These are phyloP conservation scores for Orychophragmus violaceus DNA, from an alignment of 345 rosid species.

Conservation along the genomic window DNA sequence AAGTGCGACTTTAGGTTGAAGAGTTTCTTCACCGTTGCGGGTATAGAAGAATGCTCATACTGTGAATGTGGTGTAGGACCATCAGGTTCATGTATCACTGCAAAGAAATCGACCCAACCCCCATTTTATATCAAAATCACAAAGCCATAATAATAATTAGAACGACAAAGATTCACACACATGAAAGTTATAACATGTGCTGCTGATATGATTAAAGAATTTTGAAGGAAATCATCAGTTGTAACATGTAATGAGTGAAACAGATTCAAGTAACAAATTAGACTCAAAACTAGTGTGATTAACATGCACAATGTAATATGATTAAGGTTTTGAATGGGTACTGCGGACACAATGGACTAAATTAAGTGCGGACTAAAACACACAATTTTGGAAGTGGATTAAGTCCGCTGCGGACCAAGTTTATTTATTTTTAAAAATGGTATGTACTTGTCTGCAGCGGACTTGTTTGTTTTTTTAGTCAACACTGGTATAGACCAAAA, in stretches of 20 bases:
- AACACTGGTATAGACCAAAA: too few species aligned
- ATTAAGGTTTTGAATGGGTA: too few species aligned
- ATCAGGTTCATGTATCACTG: slow-evolving; percentile 83
- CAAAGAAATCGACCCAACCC: not conserved
- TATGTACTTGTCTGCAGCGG: too few species aligned
- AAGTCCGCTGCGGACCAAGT: too few species aligned
- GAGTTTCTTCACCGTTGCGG: slow-evolving; percentile 96
- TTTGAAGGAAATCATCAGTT: not conserved
- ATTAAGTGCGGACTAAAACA: too few species aligned
- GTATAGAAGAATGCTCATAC: slow-evolving; percentile 89
- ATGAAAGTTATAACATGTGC: not conserved
- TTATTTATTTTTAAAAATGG: too few species aligned
- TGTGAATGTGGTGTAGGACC: slow-evolving; percentile 84
- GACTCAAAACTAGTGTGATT: not conserved
- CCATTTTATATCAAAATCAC: not conserved
- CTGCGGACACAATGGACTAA: too few species aligned
- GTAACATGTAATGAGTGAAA: not conserved
- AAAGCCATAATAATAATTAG: too few species aligned
- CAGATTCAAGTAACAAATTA: not conserved
- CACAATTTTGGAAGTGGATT: too few species aligned
- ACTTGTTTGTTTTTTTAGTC: too few species aligned
- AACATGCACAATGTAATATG: not conserved
- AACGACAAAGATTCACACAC: not conserved
- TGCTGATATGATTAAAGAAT: not conserved
- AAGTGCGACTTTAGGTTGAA: slow-evolving; percentile 82